phyloP scores from a whole-genome alignment of 805 yeast species.

The Lipomyces oligophaga region DNA sequence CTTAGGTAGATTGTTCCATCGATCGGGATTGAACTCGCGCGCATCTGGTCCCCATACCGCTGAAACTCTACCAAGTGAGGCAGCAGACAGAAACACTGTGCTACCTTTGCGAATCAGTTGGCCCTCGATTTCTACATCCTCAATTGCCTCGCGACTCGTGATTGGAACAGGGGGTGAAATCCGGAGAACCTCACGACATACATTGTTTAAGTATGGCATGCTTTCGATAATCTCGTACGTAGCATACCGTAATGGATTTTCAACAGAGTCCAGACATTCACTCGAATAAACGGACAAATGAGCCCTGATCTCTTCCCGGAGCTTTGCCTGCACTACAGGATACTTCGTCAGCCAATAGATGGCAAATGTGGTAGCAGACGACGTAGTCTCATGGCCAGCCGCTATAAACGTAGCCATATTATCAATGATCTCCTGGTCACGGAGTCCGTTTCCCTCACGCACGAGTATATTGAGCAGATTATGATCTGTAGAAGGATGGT shows the following conservation, averaged over 20 bases:
- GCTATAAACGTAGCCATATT: slow-evolving; percentile 24
- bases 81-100: slow-evolving; percentile 1
- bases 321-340: slow-evolving; percentile 13
- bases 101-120: slow-evolving; percentile 14
- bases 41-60: slow-evolving; percentile 22
- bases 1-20: slow-evolving; percentile 18
- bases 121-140: slow-evolving; percentile 3
- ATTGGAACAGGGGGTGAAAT: slow-evolving; percentile 15
- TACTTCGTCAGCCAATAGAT: slow-evolving; percentile 9
- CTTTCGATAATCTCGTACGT: slow-evolving; percentile 8
- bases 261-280: no score
- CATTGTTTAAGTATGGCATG: slow-evolving; percentile 10
- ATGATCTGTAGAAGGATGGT: no score
- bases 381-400: slow-evolving; percentile 28
- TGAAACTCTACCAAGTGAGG: slow-evolving; percentile 3
- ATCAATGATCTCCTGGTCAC: slow-evolving; percentile 11
- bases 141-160: slow-evolving; percentile 10
- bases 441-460: slow-evolving; percentile 13
- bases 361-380: slow-evolving; percentile 16
- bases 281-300: slow-evolving; percentile 21
- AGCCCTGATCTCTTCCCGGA: slow-evolving; percentile 16
- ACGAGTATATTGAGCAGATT: slow-evolving; percentile 15
- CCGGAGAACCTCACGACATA: slow-evolving; percentile 16
- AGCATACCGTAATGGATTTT: no score
- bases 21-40: slow-evolving; percentile 16